A percentile compares a stretch with the other conserved stretches of the same genome.
These are phyloP conservation scores for Elsinoe batatas DNA, from an alignment of 2,329 filamentous ascomycete genomes.

Conservation along the genomic window DNA sequence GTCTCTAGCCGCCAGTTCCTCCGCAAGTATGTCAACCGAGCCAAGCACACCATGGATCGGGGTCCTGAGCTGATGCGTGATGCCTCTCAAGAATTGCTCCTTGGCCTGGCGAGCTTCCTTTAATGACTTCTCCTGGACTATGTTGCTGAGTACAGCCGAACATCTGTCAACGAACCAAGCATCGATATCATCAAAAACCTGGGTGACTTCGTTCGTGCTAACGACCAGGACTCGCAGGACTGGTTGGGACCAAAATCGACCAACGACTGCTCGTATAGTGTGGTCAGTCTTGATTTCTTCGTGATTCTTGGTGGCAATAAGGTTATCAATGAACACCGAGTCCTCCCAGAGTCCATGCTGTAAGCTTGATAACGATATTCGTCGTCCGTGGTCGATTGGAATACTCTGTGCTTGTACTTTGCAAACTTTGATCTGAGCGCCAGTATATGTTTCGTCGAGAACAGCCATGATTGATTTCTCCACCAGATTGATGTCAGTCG, in stretches of 20 bases:
- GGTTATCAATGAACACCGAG: conserved; percentile 29
- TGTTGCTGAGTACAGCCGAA: conserved; percentile 30
- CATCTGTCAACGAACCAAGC: conserved; percentile 37
- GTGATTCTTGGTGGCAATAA: conserved; percentile 31
- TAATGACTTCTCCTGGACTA: conserved; percentile 31
- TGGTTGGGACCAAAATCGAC: conserved; percentile 28
- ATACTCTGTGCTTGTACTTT: conserved; percentile 20
- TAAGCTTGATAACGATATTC: conserved; percentile 24
- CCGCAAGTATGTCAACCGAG: conserved; percentile 33
- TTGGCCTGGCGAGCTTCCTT: conserved; percentile 36
- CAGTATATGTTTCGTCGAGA: conserved; percentile 28
- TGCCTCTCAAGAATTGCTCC: conserved; percentile 36
- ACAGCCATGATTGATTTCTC: conserved; percentile 24
- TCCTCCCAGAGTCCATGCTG: conserved; percentile 39
- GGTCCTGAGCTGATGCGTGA: conserved; percentile 40
- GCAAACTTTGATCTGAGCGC: conserved; percentile 25
- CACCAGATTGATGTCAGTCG: conserved; percentile 17
- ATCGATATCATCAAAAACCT: conserved; percentile 40
- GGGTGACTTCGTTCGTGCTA: conserved; percentile 32
- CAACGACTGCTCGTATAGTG: conserved; percentile 31
- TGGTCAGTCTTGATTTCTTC: conserved; percentile 20
- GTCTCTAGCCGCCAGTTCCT: conserved; percentile 29
- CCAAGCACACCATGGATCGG: conserved; percentile 40
- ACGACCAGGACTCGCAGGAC: conserved; percentile 30
- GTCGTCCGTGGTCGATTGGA: conserved; percentile 21